phyloP scores from a whole-genome alignment of 2,329 filamentous ascomycete species.

The Calonectria pseudoturangicola region DNA sequence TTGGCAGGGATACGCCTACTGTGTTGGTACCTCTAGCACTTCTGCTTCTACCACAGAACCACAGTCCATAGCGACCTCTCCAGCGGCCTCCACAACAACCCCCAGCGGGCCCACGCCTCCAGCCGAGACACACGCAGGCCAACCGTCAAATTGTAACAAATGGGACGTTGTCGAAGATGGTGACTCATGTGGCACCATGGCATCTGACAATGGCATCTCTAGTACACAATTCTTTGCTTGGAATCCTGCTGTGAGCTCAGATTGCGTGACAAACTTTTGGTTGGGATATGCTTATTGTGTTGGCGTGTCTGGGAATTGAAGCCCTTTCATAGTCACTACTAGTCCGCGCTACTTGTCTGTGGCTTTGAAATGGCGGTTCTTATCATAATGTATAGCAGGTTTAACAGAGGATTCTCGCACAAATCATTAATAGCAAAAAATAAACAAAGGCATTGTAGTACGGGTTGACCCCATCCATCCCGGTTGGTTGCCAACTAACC shows the following conservation, averaged over 20 bases:
- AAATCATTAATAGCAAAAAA: too few relatives aligned
- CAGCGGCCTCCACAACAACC: not conserved
- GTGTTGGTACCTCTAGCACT: not conserved
- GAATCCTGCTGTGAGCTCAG: not conserved
- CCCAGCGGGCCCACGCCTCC: not conserved
- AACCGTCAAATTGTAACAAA: not conserved
- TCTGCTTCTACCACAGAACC: not conserved
- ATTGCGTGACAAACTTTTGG: conserved; percentile 13
- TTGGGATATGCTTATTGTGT: not conserved
- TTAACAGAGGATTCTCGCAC: too few relatives aligned
- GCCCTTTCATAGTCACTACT: too few relatives aligned
- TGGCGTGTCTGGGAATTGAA: not conserved
- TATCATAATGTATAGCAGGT: too few relatives aligned
- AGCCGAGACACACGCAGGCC: not conserved
- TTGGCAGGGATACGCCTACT: conserved; percentile 5
- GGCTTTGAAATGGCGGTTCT: too few relatives aligned
- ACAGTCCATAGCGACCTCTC: too few relatives aligned
- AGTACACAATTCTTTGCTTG: not conserved
- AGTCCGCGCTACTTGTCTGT: too few relatives aligned
- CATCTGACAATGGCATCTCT: not conserved
- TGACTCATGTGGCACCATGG: not conserved
- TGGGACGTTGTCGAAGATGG: not conserved
- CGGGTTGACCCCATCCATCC: too few relatives aligned
- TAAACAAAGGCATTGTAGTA: too few relatives aligned
- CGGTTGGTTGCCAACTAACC: too few relatives aligned